phyloP scores from a whole-genome alignment of 495 filamentous ascomycete genomes.

The Penicillium cosmopolitanum region DNA sequence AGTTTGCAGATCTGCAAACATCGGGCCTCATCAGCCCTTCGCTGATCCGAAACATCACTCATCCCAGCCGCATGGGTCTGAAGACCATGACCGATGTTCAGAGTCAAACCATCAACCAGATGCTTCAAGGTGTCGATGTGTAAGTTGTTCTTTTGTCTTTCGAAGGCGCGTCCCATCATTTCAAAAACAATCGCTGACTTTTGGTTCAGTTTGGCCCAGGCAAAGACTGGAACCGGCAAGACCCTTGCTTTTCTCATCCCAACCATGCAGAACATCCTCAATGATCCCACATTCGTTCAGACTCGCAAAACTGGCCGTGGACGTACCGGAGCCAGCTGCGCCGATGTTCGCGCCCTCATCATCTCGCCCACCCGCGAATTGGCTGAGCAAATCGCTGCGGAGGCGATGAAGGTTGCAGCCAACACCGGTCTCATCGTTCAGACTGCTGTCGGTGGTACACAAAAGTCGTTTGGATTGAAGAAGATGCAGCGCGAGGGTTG shows the following conservation, averaged over 20 bases:
- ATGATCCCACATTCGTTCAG: constrained; percentile 51
- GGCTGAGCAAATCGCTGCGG: constrained; percentile 88
- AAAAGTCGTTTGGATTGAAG: constrained; percentile 64
- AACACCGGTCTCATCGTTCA: constrained; percentile 77
- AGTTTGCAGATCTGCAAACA: constrained; percentile 69
- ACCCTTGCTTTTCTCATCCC: constrained; percentile 84
- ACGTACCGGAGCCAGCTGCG: constrained; percentile 27
- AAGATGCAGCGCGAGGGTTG: constrained; percentile 75
- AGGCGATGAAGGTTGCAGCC: constrained; percentile 71
- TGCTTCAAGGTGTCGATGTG: constrained; percentile 80
- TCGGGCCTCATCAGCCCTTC: constrained; percentile 63
- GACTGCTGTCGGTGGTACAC: constrained; percentile 85
- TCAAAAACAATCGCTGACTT: constrained; percentile 16
- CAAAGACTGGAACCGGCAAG: constrained; percentile 87
- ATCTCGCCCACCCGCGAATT: constrained; percentile 95
- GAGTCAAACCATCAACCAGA: constrained; percentile 74
- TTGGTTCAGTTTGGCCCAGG: constrained; percentile 75
- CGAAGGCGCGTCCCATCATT: not conserved
- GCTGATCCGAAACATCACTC: constrained; percentile 70
- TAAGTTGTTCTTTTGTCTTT: constrained; percentile 42
- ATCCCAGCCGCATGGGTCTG: constrained; percentile 65
- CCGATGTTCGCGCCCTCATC: constrained; percentile 85
- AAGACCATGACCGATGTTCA: constrained; percentile 95
- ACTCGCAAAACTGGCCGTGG: constrained; percentile 29
- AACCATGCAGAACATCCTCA: constrained; percentile 71